Evolutionary conservation across 1,284 basidiomycete species (phyloP), one percentile per base, ranked within the genome.

Genomic region (Cryptococcus neoformans): DNA sequence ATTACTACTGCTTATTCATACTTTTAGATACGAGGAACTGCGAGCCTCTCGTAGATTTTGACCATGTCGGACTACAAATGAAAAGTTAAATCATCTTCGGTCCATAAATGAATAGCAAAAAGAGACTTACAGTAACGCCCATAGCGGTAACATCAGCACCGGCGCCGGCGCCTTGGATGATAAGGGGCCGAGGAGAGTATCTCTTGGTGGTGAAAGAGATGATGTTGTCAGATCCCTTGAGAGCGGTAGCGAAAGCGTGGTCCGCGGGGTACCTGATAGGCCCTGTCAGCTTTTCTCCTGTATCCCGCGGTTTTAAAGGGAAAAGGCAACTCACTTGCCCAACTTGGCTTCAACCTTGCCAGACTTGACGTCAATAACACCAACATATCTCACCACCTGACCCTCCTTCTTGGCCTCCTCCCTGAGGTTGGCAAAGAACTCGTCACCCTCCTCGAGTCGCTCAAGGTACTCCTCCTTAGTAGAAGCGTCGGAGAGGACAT

Each of bases 131-230:
- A 36, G 73, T 76, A 16, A 98, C 93, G 21, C 95, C 95, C 92
- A 98, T 98, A 0, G 95, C 96, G 14, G 95, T 99, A 14, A 99
- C 95, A 35, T 90, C 93, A 1, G 93, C 93, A 17, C 95, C 95
- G 0, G 96, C 95, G 10, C 95, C 95, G 0, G 93, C 87, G 44
- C 95, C 95, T 74, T 98, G 95, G 21, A 99, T 83, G 62, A 97
- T 90, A 59, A 99, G 80, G 0, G 95, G 90, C 54, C 90, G 80
- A 6, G 86, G 83, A 21, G 87, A 86, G 68, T 94, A 93, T 54
- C 96, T 83, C 74, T 90, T 87, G 0, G 95, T 97, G 74, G 90
- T 87, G 84, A 98, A 98, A 80, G 95, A 90, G 73, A 99, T 85
- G 72, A 99, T 98, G 78, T 98, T 99, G 79, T 99, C 96, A 28